Evolutionary conservation across 352 stramenopile genomes (phyloP).

Genomic region (Aphanomyces stellatus): DNA sequence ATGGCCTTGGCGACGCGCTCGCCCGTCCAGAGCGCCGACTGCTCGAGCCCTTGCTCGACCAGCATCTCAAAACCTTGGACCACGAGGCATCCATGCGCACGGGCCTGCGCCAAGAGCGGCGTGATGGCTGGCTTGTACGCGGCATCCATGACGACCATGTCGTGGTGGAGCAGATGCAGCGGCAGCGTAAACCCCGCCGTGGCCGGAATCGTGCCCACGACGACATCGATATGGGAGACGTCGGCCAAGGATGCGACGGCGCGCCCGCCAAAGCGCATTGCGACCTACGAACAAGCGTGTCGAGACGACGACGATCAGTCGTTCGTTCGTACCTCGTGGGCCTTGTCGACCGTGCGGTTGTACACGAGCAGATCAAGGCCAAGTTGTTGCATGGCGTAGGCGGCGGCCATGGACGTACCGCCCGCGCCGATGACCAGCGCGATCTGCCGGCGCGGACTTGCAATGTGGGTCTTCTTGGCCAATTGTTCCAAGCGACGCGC

Average conservation of each 20-base stretch:
- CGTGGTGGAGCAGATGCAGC: slow-evolving; percentile 44
- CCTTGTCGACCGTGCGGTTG: slow-evolving; percentile 94
- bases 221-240: slow-evolving; percentile 66
- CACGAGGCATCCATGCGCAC: slow-evolving; percentile 68
- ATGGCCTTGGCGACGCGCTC: slow-evolving; percentile 43
- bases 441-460: background rate
- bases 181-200: slow-evolving; percentile 75
- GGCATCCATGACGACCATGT: slow-evolving; percentile 91
- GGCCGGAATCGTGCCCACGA: slow-evolving; percentile 94
- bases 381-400: slow-evolving; percentile 88
- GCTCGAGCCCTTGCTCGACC: slow-evolving; percentile 94
- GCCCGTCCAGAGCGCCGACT: slow-evolving; percentile 93
- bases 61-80: slow-evolving; percentile 98
- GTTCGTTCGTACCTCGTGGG: slow-evolving; percentile 30
- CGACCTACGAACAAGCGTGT: slow-evolving; percentile 32
- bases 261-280: slow-evolving; percentile 71
- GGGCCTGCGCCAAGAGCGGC: slow-evolving; percentile 85
- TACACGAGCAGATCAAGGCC: slow-evolving; percentile 89
- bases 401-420: slow-evolving; percentile 91
- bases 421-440: slow-evolving; percentile 87
- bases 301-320: background rate
- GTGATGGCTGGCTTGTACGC: slow-evolving; percentile 97
- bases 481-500: slow-evolving; percentile 35
- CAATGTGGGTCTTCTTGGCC: background rate
- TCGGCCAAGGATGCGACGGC: slow-evolving; percentile 48